Base-by-base conservation (phyloP, 345 rosid species). In the Lagerstroemia speciosa region DNA sequence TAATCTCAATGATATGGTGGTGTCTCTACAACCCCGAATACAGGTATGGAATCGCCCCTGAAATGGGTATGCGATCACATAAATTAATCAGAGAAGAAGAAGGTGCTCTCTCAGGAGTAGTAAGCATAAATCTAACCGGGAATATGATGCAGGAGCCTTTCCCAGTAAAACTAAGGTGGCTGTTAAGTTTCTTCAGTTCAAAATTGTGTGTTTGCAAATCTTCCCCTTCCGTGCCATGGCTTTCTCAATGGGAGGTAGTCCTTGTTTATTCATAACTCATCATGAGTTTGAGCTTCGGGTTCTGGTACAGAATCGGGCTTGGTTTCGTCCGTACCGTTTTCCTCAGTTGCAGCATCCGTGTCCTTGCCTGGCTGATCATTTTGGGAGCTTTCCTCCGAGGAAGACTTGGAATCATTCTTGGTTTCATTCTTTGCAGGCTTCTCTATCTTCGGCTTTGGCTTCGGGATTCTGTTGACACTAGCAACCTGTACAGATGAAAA, bases 361-460 rank as follows among this genome's bases (percentile, higher is more conserved):
- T 61, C 22, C 66, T 31, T 41, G 67, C 73, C n/a, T 46, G 82
- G 45, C 73, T 79, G 67, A n/a, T 64, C 83, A 29, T 36, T 58
- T 52, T 78, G 65, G 17, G 69, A 27, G 24, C 71, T 73, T 17
- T 79, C 77, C 50, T 74, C 78, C 2, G 86, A 60, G 43, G 80
- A 67, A 40, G 87, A 74, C 48, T 76, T 71, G 15, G 86, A 73
- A 41, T 65, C 66, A 57, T 70, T 67, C 72, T 79, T 81, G 30
- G 84, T 83, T 77, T 89, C 95, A 31, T 74, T 85, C 80, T 84
- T 86, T n/a, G 77, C 64, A 0, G 84, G 77, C 83, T 93, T 87
- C 85, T 89, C 97, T 57, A 79, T 74, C 78, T 89, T 91, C 19
- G 96, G 96, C 80, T 88, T 94, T 46, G 97, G 99, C 84, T 89